Evolutionary conservation across 495 filamentous ascomycete genomes (phyloP), one percentile per base, ranked within the genome.

Genomic region (Hyphodiscus hymeniophilus): DNA sequence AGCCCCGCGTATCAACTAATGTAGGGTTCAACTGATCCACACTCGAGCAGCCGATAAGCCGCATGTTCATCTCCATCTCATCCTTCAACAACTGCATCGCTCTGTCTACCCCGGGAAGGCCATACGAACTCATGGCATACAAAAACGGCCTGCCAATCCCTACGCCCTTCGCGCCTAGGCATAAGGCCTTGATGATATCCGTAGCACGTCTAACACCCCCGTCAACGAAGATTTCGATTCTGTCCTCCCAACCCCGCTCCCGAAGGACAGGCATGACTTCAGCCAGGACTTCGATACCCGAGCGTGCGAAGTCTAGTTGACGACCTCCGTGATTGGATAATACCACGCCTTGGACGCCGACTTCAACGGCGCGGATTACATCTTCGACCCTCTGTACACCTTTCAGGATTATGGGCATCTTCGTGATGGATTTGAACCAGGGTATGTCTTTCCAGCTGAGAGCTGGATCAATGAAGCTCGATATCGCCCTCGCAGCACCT

Each of bases 11-110:
- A 64, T 97, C 92, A 42, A 98, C 59, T 60, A 97, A 50, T 11
- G 75, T 77, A 6, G 89, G 82, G 48, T 81, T 87, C 43, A 98
- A 66, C 45, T 98, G 82, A 30, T 76, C 81, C 18, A 98, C 62
- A 32, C 60, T 79, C 1, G 71, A 74, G 23, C 79, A 84, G 12
- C 92, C 92, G 56, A 97, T 88, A 52, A 98, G 69, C 7, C 94
- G 78, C 92, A 98, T 97, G 57, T 87, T 87, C 91, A 97, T 95
- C 73, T 91, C 90, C 82, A 98, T 89, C 75, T 98, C 92, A 61
- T 97, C 92, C 72, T 87, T 94, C 50, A 98, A 77, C 54, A 98
- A 71, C 68, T 91, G 85, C 82, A 96, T 95, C 17, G 91, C 92
- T 13, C 88, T 75, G 54, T 92, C 82, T 21, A 96, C 91, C 50